A percentile compares a stretch with the other conserved stretches of the same genome.
These are phyloP conservation scores for Pichia cabralensis DNA, from an alignment of 805 yeast genomes.

Conservation along the genomic window DNA sequence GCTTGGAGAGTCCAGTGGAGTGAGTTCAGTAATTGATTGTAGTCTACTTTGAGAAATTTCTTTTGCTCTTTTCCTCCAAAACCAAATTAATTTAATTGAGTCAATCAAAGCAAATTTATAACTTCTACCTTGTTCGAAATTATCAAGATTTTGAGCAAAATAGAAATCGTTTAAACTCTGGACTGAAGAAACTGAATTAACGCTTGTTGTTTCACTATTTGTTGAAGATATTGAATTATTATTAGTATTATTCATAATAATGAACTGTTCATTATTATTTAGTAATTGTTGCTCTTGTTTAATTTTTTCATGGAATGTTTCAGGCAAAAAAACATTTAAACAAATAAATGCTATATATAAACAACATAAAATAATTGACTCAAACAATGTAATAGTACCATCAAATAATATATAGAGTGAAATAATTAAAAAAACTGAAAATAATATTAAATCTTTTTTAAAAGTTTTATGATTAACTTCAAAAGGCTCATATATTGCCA, in stretches of 20 bases:
- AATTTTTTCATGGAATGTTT: slow-evolving; percentile 4
- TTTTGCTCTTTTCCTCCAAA: slow-evolving; percentile 2
- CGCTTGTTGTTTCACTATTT: slow-evolving; percentile 1
- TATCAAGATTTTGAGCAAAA: slow-evolving; percentile 20
- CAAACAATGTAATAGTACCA: slow-evolving; percentile 43
- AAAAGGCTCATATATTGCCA: slow-evolving; percentile 28
- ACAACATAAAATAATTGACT: slow-evolving; percentile 41
- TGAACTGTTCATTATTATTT: background rate
- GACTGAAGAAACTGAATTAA: slow-evolving; percentile 4
- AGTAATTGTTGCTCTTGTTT: background rate
- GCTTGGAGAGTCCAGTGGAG: slow-evolving; percentile 1
- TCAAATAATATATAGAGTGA: slow-evolving; percentile 44
- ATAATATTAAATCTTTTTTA: slow-evolving; percentile 50
- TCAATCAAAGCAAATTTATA: slow-evolving; percentile 24
- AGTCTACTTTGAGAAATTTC: slow-evolving; percentile 1
- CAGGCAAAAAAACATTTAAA: slow-evolving; percentile 23
- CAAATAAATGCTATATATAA: slow-evolving; percentile 52
- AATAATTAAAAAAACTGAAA: slow-evolving; percentile 39
- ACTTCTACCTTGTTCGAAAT: slow-evolving; percentile 19
- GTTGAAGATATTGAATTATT: background rate
- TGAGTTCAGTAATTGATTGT: background rate
- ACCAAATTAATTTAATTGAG: slow-evolving; percentile 21
- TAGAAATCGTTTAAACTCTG: slow-evolving; percentile 8
- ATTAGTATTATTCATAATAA: background rate
- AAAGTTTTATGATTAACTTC: slow-evolving; percentile 44